Conservation (phyloP, 1,139 yeast species). For the Kodamaea anthophila region DNA sequence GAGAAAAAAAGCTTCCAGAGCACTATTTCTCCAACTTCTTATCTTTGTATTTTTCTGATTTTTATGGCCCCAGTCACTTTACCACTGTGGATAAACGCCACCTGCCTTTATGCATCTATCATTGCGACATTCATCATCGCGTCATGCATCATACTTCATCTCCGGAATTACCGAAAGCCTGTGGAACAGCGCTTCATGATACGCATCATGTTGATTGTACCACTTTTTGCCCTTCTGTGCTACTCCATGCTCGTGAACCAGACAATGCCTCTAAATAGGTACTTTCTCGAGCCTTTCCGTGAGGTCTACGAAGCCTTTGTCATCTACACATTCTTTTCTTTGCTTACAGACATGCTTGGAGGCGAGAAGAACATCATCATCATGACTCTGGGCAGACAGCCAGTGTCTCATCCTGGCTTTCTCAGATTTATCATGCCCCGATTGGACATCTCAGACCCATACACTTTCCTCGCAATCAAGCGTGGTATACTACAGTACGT, state of each 20-base stretch:
- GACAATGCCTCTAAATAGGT: slow-evolving; percentile 28
- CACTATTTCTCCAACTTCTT: too few species aligned
- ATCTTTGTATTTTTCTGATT: too few species aligned
- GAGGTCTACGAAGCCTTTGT: slow-evolving; percentile 96
- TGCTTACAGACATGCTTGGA: slow-evolving; percentile 78
- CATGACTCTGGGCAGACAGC: slow-evolving; percentile 65
- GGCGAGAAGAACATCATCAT: slow-evolving; percentile 86
- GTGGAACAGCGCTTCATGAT: slow-evolving; percentile 80
- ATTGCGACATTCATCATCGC: slow-evolving; percentile 29
- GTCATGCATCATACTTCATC: slow-evolving; percentile 28
- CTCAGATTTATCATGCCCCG: slow-evolving; percentile 43
- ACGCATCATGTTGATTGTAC: slow-evolving; percentile 69
- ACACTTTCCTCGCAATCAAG: slow-evolving; percentile 67
- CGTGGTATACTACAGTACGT: slow-evolving; percentile 90
- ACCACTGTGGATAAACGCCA: slow-evolving; percentile 29
- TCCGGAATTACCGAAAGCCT: slow-evolving; percentile 76
- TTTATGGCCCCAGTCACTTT: slow-evolving; percentile 13
- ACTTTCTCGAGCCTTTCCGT: slow-evolving; percentile 65
- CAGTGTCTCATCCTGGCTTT: slow-evolving; percentile 67
- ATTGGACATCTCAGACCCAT: slow-evolving; percentile 83
- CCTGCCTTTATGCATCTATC: slow-evolving; percentile 31
- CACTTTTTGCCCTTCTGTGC: slow-evolving; percentile 51
- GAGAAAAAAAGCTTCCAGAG: too few species aligned
- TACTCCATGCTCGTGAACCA: slow-evolving; percentile 45
- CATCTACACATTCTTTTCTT: slow-evolving; percentile 83